phyloP scores from a whole-genome alignment of 345 rosid species.

The Euphorbia tirucalli region DNA sequence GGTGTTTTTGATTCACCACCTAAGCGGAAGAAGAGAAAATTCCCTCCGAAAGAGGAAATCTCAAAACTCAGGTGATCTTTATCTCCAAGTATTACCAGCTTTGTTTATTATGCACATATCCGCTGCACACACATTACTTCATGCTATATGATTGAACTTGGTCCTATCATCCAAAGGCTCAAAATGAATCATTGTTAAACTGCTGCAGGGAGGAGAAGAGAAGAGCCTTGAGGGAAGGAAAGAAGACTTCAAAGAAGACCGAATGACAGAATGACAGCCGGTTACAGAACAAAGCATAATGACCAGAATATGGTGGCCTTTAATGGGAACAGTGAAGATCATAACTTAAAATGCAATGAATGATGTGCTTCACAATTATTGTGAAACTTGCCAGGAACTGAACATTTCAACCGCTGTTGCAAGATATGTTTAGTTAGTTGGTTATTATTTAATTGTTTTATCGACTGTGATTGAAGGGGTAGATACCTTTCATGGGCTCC shows the following conservation, averaged over 20 bases:
- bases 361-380: no score
- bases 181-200: neutral
- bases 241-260: no score
- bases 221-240: constrained; percentile 39
- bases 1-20: constrained; percentile 19
- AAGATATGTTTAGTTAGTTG: neutral
- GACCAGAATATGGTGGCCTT: neutral
- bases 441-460: neutral
- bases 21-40: constrained; percentile 51
- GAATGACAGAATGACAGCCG: no score
- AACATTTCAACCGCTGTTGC: no score
- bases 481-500: neutral
- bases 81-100: no score
- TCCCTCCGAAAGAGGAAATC: constrained; percentile 53
- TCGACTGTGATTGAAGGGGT: neutral
- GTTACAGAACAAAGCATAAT: no score
- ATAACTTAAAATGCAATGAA: no score
- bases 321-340: neutral
- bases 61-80: constrained; percentile 54
- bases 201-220: constrained; percentile 79
- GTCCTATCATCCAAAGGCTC: neutral
- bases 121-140: no score
- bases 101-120: no score
- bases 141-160: neutral
- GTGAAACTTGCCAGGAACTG: no score